Base-by-base conservation (phyloP, 2,329 filamentous ascomycete species). In the Elsinoe ampelina region DNA sequence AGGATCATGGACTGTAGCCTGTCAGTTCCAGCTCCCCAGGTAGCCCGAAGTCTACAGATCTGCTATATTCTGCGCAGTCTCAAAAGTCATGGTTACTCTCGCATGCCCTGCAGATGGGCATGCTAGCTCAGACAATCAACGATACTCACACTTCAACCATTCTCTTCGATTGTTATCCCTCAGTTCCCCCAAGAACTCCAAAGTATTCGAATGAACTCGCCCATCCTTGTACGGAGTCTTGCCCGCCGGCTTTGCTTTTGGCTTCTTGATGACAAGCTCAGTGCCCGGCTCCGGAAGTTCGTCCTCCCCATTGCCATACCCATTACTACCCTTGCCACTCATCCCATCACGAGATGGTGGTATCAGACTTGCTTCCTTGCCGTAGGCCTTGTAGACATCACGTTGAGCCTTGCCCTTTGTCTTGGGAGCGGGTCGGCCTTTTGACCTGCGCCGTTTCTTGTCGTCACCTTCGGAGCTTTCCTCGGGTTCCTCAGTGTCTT, bases 1-100 rank as follows among this genome's bases (percentile, higher is more conserved):
- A 43, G 79, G 78, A 69, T 95, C 89, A 68, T 93, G 82, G 65
- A 83, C 89, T 93, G 48, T 47, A 13, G n/a, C 22, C 17, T n/a
- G 39, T 55, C 39, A 55, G 52, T 30, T 13, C 48, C 38, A 20
- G 3, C 12, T 8, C 26, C 8, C 26, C 7, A 30, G 7, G 7
- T 30, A 5, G n/a, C 8, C 22, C 5, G n/a, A 30, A 22, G 3
- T 32, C 22, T 5, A n/a, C 13, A 19, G 26, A 50, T 34, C 26
- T 32, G 3, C 19, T 15, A 5, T 20, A n/a, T 34, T 22, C 26
- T 50, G 20, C 17, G 5, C 22, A 34, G 11, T 12, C 13, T 8
- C 36, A 30, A 5, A 30, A 30, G 26, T 30, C 26, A 30, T 30
- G 26, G 7, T 30, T 7, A 7, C 26, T 7, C 2, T 30, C 4